phyloP scores from a whole-genome alignment of 352 stramenopile species.

The Stramenopiles sp. region DNA sequence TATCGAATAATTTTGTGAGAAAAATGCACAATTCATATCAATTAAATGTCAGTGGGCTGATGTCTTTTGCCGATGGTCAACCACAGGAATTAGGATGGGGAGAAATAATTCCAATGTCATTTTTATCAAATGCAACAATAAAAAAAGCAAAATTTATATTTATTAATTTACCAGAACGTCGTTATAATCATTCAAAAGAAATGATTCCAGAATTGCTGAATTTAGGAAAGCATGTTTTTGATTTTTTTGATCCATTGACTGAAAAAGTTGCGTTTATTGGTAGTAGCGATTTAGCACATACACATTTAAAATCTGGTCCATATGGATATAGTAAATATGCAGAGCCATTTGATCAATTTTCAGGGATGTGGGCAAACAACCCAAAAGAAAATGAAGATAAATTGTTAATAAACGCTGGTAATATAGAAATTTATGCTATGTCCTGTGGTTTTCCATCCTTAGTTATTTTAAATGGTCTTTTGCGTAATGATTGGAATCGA shows the following conservation, averaged over 20 bases:
- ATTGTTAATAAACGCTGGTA: background rate
- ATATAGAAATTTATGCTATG: constrained; percentile 9
- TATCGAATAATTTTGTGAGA: background rate
- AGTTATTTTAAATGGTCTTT: constrained; percentile 11
- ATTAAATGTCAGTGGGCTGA: background rate
- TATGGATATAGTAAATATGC: constrained; percentile 10
- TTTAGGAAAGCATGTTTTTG: background rate
- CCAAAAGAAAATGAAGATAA: background rate
- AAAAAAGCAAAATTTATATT: constrained; percentile 4
- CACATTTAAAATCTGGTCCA: constrained; percentile 7
- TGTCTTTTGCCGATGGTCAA: constrained; percentile 7
- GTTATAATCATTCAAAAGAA: background rate
- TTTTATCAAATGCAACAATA: background rate
- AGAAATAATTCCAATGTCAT: constrained; percentile 11
- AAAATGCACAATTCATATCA: no score
- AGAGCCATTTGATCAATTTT: constrained; percentile 5
- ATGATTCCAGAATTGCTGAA: constrained; percentile 10
- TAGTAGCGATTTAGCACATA: constrained; percentile 10
- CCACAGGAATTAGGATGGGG: constrained; percentile 10
- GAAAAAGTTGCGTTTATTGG: background rate
- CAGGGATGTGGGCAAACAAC: constrained; percentile 3
- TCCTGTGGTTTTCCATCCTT: constrained; percentile 9
- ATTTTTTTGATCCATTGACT: background rate
- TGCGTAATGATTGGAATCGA: background rate
- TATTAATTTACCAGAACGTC: background rate